Base-by-base conservation (phyloP, 2,329 filamentous ascomycete genomes). In the Curvularia eragrostidis region DNA sequence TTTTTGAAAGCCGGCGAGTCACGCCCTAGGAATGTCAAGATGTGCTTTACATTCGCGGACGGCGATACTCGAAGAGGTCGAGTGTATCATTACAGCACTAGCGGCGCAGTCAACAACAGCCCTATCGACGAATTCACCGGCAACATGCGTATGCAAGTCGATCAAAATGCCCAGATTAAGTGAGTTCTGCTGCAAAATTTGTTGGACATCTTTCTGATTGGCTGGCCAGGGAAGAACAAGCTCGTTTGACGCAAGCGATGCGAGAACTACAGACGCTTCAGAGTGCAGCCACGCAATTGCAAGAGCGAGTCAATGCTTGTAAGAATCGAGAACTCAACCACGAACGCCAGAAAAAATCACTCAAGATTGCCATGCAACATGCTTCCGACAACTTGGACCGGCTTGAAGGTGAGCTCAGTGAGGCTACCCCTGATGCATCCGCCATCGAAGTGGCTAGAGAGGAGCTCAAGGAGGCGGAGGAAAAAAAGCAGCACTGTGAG, bases 121-220 rank as follows among this genome's bases (percentile, higher is more conserved):
- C 84, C 85, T 12, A 81, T 89, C 5, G 74, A 80, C 7, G 82
- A 83, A 15, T 86, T 80, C 63, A 75, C 70, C 0, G 81, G 84
- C 38, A 78, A 77, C 9, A 82, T 89, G 23, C 87, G 93, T n/a
- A 96, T 97, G 87, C 89, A 89, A 70, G 89, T 90, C 0, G 91
- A 96, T 70, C 81, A 86, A 24, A 89, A 86, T 55, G 85, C 84
- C 18, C 89, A 91, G 68, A 83, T 93, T 39, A 80, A 75, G 79
- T 85, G 70, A 48, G 52, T 48, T 10, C 13, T 12, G 24, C 3
- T 32, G 28, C 18, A 15, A 21, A 26, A 6, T 47, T 38, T 13
- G 19, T 21, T 3, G 10, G 18, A 21, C 19, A 10, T 39, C 18
- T 4, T 42, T 21, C 60, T 69, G 23, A 70, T 30, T 18, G 12